Evolutionary conservation across 2,329 filamentous ascomycete genomes (phyloP), one percentile per base, ranked within the genome.

Genomic region (Cadophora malorum): DNA sequence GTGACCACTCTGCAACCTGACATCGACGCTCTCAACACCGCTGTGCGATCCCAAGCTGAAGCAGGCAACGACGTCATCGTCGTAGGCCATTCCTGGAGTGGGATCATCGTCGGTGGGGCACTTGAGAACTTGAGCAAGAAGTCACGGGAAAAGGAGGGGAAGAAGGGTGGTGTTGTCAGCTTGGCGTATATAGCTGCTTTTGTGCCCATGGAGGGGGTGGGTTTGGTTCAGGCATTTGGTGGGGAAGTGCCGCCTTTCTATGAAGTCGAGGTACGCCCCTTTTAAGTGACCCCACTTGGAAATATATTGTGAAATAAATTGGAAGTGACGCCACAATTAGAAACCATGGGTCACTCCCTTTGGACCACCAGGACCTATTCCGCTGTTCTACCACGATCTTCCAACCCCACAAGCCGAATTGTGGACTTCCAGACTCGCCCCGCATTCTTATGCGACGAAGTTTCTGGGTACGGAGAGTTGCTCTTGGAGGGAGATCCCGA

Each of bases 31-130:
- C 47, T 73, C 1, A 35, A 64, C 10, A 16, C 49, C 10, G 60
- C 56, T 4, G 64, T 70, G 14, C 19, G 49, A 21, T 53, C 65
- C 45, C 64, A 67, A 59, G 47, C 64, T 7, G 78, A 80, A 33
- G 69, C 38, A 1, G 76, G 77, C 1, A 77, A 79, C 19, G 77
- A 81, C 50, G 77, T 81, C 7, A 64, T 81, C 0, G 72, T 81
- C 3, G 60, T 79, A 10, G 71, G 76, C 7, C 80, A 82, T 62
- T 79, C 77, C 33, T 82, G 80, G 75, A 74, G 77, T 6, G 80
- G 79, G 5, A 74, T 79, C 0, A 69, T 79, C 0, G 74, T 72
- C 0, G 74, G 75, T 5, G 76, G 79, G 62, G 78, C 76, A 8
- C 68, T 79, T 0, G 75, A 76, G 10, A 80, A 79, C 0, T 70